Base-by-base conservation (phyloP, 176 grass and related monocot species). In the Elaeis guineensis region DNA sequence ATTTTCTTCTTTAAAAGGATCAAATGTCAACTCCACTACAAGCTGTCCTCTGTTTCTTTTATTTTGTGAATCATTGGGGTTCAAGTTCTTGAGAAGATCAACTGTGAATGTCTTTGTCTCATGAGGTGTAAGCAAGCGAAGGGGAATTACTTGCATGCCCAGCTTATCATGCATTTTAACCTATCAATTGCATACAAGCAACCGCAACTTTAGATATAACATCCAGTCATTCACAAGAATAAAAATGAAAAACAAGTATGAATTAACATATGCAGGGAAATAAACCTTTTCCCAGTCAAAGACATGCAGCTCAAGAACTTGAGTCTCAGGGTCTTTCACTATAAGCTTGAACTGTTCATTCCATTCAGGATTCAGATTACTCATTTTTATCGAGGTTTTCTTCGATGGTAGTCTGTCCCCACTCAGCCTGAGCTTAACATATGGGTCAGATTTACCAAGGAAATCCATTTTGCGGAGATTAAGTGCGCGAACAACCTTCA, bases 221-320 rank as follows among this genome's bases (percentile, higher is more conserved):
- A 44, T 12, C 35, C 35, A 44, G 35, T 3, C 35, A 44, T 12
- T 44, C 35, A 11, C 35, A 44, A 44, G 35, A 44, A 44, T 44
- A 44, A 44, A 44, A 12, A 12, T 14, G 11, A 44, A 12, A 44
- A 44, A 44, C 35, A 12, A 14, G 35, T 0, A 44, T 44, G 35
- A 44, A 44, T 44, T 9, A 44, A 44, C 9, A 12, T 44, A 44
- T 44, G 35, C 35, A 44, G 11, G 17, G 17, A 73, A 28, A n/a
- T 63, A 56, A 78, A 97, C 92, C 92, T 97, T 97, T 97, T 97
- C 92, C 92, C 92, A 97, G 19, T 97, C 92, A 51, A 86, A 97
- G 65, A 85, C 68, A 17, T 85, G 92, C 18, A 97, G 87, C 72
- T 97, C 83, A 75, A 97, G 92, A 72, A 89, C 84, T 82, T 97